Percentiles rank a stretch among this genome's conserved stretches.
These are phyloP conservation scores for Fraxinus quadrangulata DNA, from an alignment of 257 asterid species.

Conservation along the genomic window DNA sequence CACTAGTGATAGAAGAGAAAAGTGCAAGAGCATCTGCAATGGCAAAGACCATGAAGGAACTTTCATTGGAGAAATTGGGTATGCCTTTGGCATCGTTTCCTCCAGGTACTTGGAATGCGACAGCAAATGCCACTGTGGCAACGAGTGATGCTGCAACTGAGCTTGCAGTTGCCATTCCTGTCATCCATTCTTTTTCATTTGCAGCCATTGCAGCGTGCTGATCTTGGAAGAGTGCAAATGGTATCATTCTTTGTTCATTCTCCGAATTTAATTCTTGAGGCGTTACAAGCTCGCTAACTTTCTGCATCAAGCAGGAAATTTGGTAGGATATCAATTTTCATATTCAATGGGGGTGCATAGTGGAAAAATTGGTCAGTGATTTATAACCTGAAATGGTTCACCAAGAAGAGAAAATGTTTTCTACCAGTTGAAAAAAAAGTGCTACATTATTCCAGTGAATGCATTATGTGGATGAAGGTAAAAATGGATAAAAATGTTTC, in stretches of 20 bases:
- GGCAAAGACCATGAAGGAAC: not conserved
- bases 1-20: slow-evolving; percentile 13
- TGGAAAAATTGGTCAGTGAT: too few species aligned
- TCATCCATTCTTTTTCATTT: slow-evolving; percentile 36
- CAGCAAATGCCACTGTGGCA: slow-evolving; percentile 29
- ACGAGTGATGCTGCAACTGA: slow-evolving; percentile 29
- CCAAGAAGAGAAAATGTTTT: too few species aligned
- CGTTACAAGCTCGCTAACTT: slow-evolving; percentile 20
- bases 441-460: too few species aligned
- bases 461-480: too few species aligned
- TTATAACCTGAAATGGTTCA: too few species aligned
- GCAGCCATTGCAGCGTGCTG: slow-evolving; percentile 18
- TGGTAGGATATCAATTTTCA: too few species aligned
- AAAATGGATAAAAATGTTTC: too few species aligned
- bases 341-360: too few species aligned
- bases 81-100: slow-evolving; percentile 14
- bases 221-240: slow-evolving; percentile 18
- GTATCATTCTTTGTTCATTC: slow-evolving; percentile 10
- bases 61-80: not conserved
- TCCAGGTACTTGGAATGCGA: slow-evolving; percentile 26
- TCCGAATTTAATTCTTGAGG: not conserved
- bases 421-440: too few species aligned
- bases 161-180: slow-evolving; percentile 30
- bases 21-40: slow-evolving; percentile 24
- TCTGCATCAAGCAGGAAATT: slow-evolving; percentile 14